phyloP scores from a whole-genome alignment of 2,329 filamentous ascomycete species.

The Lojkania enalia region DNA sequence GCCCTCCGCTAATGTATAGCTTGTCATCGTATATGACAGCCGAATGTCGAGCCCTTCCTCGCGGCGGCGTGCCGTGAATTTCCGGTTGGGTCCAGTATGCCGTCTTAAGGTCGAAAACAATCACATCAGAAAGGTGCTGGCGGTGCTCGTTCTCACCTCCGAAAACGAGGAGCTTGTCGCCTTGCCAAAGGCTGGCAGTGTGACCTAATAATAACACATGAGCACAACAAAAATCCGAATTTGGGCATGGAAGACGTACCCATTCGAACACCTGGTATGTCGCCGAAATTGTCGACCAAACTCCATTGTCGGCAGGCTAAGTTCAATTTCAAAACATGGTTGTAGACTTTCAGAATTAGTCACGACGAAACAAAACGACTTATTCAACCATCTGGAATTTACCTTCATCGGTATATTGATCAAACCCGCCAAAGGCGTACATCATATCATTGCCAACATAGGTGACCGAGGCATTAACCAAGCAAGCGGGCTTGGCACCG shows the following conservation, averaged over 20 bases:
- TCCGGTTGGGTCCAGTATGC: slow-evolving; percentile 95
- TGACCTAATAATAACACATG: slow-evolving; percentile 64
- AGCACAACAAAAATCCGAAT: slow-evolving; percentile 7
- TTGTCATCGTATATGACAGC: slow-evolving; percentile 96
- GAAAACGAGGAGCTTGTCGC: slow-evolving; percentile 94
- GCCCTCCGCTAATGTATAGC: slow-evolving; percentile 92
- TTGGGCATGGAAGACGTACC: slow-evolving; percentile 57
- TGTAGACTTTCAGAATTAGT: slow-evolving; percentile 68
- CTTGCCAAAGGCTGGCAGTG: slow-evolving; percentile 90
- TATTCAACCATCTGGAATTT: slow-evolving; percentile 6
- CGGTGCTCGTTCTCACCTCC: slow-evolving; percentile 97
- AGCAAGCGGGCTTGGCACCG: slow-evolving; percentile 76
- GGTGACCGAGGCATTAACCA: slow-evolving; percentile 98
- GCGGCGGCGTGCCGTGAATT: slow-evolving; percentile 80
- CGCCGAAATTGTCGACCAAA: slow-evolving; percentile 96
- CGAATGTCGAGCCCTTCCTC: slow-evolving; percentile 89
- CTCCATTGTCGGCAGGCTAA: slow-evolving; percentile 89
- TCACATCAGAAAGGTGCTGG: slow-evolving; percentile 92
- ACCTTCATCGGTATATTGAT: slow-evolving; percentile 97
- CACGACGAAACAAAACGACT: slow-evolving; percentile 2
- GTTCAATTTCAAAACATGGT: slow-evolving; percentile 90
- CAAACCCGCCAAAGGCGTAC: slow-evolving; percentile 97
- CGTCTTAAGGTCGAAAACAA: slow-evolving; percentile 92
- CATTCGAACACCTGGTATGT: slow-evolving; percentile 97
- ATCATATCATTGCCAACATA: slow-evolving; percentile 98